Conservation (phyloP, 2,329 filamentous ascomycete genomes). For the Alternaria brassicicola region DNA sequence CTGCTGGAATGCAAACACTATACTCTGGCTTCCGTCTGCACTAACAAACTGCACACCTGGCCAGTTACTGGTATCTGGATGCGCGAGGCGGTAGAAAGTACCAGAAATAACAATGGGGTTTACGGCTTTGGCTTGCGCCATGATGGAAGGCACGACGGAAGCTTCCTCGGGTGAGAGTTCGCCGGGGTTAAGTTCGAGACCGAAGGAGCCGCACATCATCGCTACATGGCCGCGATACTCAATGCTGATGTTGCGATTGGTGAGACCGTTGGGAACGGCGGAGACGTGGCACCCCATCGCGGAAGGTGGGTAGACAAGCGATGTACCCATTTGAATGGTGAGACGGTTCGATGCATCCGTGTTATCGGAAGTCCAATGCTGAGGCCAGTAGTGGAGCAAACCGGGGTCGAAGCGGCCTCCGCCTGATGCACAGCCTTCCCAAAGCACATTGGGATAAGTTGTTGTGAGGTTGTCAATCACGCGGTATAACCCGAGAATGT, state of each 20-base stretch:
- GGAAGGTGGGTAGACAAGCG: constrained; percentile 66
- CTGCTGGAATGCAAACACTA: constrained; percentile 68
- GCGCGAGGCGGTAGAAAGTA: constrained; percentile 64
- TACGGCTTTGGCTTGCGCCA: constrained; percentile 61
- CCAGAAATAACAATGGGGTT: constrained; percentile 66
- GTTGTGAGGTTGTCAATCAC: constrained; percentile 66
- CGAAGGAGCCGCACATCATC: constrained; percentile 72
- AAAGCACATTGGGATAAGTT: constrained; percentile 66
- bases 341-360: constrained; percentile 68
- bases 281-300: constrained; percentile 71
- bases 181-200: constrained; percentile 66
- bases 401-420: constrained; percentile 70
- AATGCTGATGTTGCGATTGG: constrained; percentile 61
- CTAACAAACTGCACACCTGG: constrained; percentile 67
- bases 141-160: constrained; percentile 59
- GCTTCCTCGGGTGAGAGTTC: constrained; percentile 60
- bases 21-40: constrained; percentile 56
- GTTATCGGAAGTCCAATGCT: constrained; percentile 70
- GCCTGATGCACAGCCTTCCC: constrained; percentile 70
- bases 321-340: constrained; percentile 68
- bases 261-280: constrained; percentile 64
- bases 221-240: constrained; percentile 69
- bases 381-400: constrained; percentile 68
- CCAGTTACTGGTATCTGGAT: constrained; percentile 66
- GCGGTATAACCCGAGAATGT: constrained; percentile 68